Base-by-base conservation (phyloP, 345 rosid genomes). In the Luvunga scandens region DNA sequence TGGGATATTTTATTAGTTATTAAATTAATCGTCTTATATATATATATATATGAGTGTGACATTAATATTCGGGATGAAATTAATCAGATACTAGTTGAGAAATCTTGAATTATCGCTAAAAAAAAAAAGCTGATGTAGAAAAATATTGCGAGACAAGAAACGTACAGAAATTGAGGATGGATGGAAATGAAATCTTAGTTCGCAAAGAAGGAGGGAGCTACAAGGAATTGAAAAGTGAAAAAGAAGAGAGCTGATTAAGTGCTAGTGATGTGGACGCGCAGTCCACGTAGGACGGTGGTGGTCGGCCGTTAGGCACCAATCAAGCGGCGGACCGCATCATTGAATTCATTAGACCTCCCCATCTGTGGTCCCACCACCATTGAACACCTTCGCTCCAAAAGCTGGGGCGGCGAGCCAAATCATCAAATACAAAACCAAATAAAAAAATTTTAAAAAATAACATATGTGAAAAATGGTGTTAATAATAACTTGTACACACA, bases 231-330 rank as follows among this genome's bases (percentile, higher is more conserved):
- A 28, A 48, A 69, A 50, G 24, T 16, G 13, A 36, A 48, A 59
- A 24, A 27, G 68, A 25, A 25, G 21, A 19, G 67, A 56, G 65
- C 56, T 9, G 56, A 13, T 5, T 27, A 60, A 28, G 60, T 9
- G 72, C 73, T 78, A 74, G 79, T 69, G 78, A 69, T 9, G 65
- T 57, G 74, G 83, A 75, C 38, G 22, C 38, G 31, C 7, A 82
- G 83, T 89, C 92, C 93, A 88, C 91, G 89, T 88, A 90, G 93
- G 94, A 89, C 89, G 96, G 93, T 90, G 89, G 90, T 87, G 92
- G 98, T 85, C 91, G 97, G 97, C 88, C 86, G 88, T 68, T 31
- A 83, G 87, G 78, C 88, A 68, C 86, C 84, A 86, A 88, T 91
- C 92, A 85, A 85, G 89, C 90, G 93, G 94, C 93, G 91, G 92